Percentiles rank a stretch among this genome's conserved stretches.
Conservation (phyloP, 257 asterid genomes). For the Eustoma russellianum region DNA sequence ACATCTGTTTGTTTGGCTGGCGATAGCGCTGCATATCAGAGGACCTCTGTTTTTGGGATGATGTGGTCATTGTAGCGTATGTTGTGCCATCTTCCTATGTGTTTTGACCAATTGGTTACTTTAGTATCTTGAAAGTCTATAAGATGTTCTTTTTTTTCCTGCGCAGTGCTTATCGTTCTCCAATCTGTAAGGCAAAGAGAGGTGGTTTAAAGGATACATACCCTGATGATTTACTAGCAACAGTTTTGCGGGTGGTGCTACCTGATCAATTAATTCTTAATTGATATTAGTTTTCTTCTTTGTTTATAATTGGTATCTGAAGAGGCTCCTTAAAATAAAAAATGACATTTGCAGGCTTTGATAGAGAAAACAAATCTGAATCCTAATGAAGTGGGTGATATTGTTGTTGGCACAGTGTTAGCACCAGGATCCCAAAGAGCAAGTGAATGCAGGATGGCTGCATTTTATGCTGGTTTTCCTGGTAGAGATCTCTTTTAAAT, state of each 20-base stretch:
- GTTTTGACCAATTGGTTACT: not conserved
- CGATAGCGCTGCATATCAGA: conserved; percentile 87
- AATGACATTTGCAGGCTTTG: conserved; percentile 53
- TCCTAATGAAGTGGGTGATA: conserved; percentile 94
- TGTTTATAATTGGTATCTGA: no score
- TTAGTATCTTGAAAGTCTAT: not conserved
- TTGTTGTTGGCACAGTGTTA: conserved; percentile 90
- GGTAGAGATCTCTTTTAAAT: conserved; percentile 30
- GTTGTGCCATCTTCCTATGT: conserved; percentile 11
- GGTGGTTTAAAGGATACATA: conserved; percentile 97
- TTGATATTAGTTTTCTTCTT: no score
- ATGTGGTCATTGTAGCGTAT: conserved; percentile 97
- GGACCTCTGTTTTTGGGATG: conserved; percentile 84
- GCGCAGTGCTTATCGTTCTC: conserved; percentile 80
- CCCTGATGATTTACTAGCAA: conserved; percentile 92
- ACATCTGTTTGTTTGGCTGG: conserved; percentile 85
- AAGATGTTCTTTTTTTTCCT: conserved; percentile 4
- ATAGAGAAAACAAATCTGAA: conserved; percentile 68
- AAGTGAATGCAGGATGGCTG: conserved; percentile 99
- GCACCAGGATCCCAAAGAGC: conserved; percentile 99
- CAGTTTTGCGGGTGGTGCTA: conserved; percentile 68
- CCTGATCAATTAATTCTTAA: not conserved
- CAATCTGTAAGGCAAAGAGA: conserved; percentile 91
- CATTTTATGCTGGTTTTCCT: conserved; percentile 99
- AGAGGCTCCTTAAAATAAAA: no score